These are phyloP conservation scores for Leishmania tarentolae DNA, from an alignment of 208 protist genomes.

Conservation along the genomic window DNA sequence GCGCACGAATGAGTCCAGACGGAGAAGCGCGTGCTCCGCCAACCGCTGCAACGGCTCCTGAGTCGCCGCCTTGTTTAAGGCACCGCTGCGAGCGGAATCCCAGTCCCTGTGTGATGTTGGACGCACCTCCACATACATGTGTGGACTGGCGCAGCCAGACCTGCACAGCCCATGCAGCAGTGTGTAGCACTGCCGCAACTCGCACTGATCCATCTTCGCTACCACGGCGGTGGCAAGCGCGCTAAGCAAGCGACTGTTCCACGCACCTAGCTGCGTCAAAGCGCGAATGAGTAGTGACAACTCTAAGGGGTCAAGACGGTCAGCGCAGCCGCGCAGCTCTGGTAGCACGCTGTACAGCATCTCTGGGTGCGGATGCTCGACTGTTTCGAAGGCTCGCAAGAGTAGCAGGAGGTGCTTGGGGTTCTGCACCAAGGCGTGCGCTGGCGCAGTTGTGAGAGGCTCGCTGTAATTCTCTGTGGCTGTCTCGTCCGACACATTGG, in stretches of 20 bases:
- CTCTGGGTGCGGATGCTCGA: slow-evolving; percentile 34
- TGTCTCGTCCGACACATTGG: background rate
- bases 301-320: slow-evolving; percentile 62
- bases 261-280: slow-evolving; percentile 65
- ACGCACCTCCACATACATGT: slow-evolving; percentile 39
- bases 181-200: slow-evolving; percentile 61
- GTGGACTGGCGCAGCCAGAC: slow-evolving; percentile 53
- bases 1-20: slow-evolving; percentile 54
- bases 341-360: slow-evolving; percentile 72
- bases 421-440: slow-evolving; percentile 15
- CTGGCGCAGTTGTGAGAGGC: background rate
- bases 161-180: slow-evolving; percentile 67
- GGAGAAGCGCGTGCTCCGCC: slow-evolving; percentile 37
- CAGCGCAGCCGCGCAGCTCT: slow-evolving; percentile 43
- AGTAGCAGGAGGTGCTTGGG: slow-evolving; percentile 81
- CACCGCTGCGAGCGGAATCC: background rate
- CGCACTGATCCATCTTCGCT: slow-evolving; percentile 35
- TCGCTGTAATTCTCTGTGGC: background rate
- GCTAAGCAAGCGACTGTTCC: slow-evolving; percentile 70
- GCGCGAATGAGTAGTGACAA: slow-evolving; percentile 73
- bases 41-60: slow-evolving; percentile 53
- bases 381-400: slow-evolving; percentile 72
- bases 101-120: slow-evolving; percentile 12
- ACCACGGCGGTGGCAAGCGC: slow-evolving; percentile 39
- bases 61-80: slow-evolving; percentile 21